These are phyloP conservation scores for Geotrichum australiense DNA, from an alignment of 1,139 yeast species.

Conservation along the genomic window DNA sequence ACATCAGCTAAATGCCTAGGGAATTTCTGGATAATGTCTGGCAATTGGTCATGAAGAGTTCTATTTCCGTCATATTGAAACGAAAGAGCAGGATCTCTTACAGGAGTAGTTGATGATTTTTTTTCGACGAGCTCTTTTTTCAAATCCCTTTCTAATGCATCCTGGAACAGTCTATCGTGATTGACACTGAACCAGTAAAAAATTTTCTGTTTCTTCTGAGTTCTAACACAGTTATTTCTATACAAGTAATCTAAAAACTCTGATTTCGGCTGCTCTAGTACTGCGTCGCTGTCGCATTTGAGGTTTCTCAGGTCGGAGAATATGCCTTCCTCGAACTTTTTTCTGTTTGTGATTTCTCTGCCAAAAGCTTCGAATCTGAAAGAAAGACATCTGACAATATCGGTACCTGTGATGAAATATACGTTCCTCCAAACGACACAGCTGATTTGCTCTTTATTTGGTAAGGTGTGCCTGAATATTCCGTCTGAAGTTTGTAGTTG, in stretches of 20 bases:
- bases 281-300: constrained; percentile 83
- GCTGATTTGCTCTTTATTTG: constrained; percentile 82
- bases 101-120: constrained; percentile 36
- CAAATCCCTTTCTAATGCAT: constrained; percentile 87
- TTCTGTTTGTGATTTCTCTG: constrained; percentile 70
- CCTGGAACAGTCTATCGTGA: constrained; percentile 87
- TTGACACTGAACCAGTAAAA: constrained; percentile 96
- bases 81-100: constrained; percentile 39
- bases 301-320: constrained; percentile 84
- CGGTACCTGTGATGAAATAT: constrained; percentile 91
- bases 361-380: constrained; percentile 91
- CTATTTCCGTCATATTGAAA: constrained; percentile 35
- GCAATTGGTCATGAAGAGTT: constrained; percentile 36
- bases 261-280: constrained; percentile 82
- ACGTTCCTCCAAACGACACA: constrained; percentile 92
- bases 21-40: constrained; percentile 28
- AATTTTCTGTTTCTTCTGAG: constrained; percentile 95
- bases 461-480: constrained; percentile 46
- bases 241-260: constrained; percentile 77
- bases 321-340: constrained; percentile 95
- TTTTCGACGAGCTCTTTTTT: constrained; percentile 53
- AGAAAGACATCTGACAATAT: constrained; percentile 85
- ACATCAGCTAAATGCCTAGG: constrained; percentile 32
- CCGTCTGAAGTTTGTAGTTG: constrained; percentile 15
- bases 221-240: constrained; percentile 79